Percentiles rank a stretch among this genome's conserved stretches.
Conservation (phyloP, 441 rosid species). For the Arabidopsis hybrid region DNA sequence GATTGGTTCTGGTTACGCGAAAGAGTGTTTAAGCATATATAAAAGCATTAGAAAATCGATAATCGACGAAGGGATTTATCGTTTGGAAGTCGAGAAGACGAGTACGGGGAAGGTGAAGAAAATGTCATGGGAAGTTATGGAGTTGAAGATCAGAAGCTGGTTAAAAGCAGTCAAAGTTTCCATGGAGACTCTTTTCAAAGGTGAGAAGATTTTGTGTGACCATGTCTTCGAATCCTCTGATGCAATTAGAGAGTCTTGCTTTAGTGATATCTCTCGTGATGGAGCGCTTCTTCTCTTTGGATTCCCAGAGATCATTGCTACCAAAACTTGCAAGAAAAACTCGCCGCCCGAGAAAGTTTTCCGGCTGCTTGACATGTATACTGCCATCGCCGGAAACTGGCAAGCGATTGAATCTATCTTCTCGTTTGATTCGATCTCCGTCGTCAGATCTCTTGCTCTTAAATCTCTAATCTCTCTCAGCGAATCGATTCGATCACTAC, state of each 20-base stretch:
- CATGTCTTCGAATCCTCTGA: conserved; percentile 65
- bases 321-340: conserved; percentile 53
- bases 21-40: conserved; percentile 66
- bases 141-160: conserved; percentile 70
- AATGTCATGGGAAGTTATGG: conserved; percentile 66
- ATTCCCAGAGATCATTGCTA: conserved; percentile 61
- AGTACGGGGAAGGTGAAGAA: conserved; percentile 53
- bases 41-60: conserved; percentile 72
- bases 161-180: conserved; percentile 60
- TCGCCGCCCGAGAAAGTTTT: conserved; percentile 59
- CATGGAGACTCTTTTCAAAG: conserved; percentile 61
- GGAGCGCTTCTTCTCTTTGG: conserved; percentile 66
- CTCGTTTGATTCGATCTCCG: conserved; percentile 57
- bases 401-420: conserved; percentile 71
- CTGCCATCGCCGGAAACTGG: conserved; percentile 66
- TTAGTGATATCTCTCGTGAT: conserved; percentile 64
- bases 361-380: conserved; percentile 72
- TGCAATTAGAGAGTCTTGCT: conserved; percentile 70
- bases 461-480: conserved; percentile 61
- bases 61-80: conserved; percentile 73
- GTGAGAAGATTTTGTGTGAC: conserved; percentile 81
- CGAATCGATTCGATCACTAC: conserved; percentile 49
- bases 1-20: conserved; percentile 74
- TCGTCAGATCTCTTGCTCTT: conserved; percentile 61
- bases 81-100: conserved; percentile 58